Conservation (phyloP, 2,329 filamentous ascomycete genomes). For the Intubia oerlemansii region DNA sequence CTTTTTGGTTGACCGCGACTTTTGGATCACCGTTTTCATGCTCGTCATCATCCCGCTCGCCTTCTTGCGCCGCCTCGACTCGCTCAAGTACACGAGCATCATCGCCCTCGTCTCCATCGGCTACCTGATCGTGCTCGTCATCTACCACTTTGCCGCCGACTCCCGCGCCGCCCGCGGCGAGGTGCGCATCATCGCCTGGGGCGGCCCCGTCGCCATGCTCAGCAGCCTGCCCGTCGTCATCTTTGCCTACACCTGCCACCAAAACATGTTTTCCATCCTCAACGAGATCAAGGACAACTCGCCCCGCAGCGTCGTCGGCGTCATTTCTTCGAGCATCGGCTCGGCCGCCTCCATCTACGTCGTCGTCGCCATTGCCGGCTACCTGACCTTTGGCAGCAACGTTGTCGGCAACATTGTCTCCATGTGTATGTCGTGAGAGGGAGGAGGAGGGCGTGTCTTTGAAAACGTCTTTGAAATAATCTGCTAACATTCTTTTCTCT, state of each 20-base stretch:
- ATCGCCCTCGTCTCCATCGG: conserved; percentile 82
- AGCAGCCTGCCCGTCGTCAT: conserved; percentile 87
- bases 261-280: conserved; percentile 99
- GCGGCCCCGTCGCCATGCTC: conserved; percentile 54
- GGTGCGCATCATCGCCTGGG: conserved; percentile 56
- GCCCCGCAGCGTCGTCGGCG: conserved; percentile 51
- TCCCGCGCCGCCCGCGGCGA: conserved; percentile 51
- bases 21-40: conserved; percentile 98
- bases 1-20: conserved; percentile 75
- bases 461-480: too few species aligned
- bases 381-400: conserved; percentile 81
- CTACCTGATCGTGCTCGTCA: conserved; percentile 79
- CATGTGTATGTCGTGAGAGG: conserved; percentile 74
- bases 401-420: conserved; percentile 84
- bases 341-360: conserved; percentile 74
- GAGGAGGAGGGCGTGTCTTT: too few species aligned
- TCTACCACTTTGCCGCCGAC: conserved; percentile 79
- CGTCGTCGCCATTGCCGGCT: conserved; percentile 83
- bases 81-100: conserved; percentile 90
- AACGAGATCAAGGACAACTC: conserved; percentile 85
- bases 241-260: conserved; percentile 98
- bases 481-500: too few species aligned
- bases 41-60: conserved; percentile 85
- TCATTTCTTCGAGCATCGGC: conserved; percentile 69
- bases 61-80: conserved; percentile 79